phyloP scores from a whole-genome alignment of 1,284 basidiomycete species.

The Agroathelia rolfsii region DNA sequence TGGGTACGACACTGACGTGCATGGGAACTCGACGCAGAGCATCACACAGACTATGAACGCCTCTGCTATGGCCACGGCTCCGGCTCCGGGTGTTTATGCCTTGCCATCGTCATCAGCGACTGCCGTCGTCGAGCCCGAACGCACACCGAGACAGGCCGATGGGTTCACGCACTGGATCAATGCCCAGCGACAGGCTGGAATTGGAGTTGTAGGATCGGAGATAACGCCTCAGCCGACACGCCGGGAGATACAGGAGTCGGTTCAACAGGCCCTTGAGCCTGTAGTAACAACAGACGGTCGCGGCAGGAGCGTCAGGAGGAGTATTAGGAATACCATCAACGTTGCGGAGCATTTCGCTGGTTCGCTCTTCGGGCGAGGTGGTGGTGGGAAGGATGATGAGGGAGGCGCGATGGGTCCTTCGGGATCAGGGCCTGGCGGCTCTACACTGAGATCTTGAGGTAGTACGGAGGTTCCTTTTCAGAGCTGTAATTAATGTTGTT shows the following conservation, averaged over 20 bases:
- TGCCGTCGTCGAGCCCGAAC: constrained; percentile 11
- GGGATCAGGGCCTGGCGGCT: too few relatives aligned
- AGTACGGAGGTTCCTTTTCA: too few relatives aligned
- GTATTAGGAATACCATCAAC: constrained; percentile 52
- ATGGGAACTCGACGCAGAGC: constrained; percentile 17
- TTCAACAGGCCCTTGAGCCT: constrained; percentile 29
- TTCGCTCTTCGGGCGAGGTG: constrained; percentile 43
- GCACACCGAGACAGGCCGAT: too few relatives aligned
- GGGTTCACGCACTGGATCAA: constrained; percentile 16
- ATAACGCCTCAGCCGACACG: constrained; percentile 17
- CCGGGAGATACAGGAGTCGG: constrained; percentile 32
- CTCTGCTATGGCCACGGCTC: constrained; percentile 11
- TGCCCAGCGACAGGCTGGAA: constrained; percentile 10
- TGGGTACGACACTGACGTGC: constrained; percentile 11
- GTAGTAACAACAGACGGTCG: constrained; percentile 24
- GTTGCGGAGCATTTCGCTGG: constrained; percentile 60
- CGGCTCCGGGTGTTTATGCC: too few relatives aligned
- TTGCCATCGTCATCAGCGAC: too few relatives aligned
- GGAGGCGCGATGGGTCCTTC: neutral
- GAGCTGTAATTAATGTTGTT: too few relatives aligned
- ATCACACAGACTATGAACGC: constrained; percentile 26
- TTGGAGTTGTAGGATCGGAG: constrained; percentile 13
- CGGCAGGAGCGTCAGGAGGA: constrained; percentile 53
- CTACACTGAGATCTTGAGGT: too few relatives aligned
- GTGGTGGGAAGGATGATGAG: constrained; percentile 4